phyloP scores from a whole-genome alignment of 129 eudicot genomes.

The Heracleum sosnowskyi region DNA sequence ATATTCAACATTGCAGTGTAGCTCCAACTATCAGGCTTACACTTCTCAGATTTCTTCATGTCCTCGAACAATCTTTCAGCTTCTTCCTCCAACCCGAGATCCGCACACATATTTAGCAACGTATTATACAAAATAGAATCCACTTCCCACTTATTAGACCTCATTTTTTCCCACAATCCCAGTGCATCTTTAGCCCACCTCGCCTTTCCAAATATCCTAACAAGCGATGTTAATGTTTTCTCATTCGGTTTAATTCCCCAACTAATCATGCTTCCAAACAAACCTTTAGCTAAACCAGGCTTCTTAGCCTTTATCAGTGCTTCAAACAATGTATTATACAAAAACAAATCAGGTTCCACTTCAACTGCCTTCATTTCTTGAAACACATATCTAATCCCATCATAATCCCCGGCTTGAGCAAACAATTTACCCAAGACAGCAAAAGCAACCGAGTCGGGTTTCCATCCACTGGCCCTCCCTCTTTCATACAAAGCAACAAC shows the following conservation, averaged over 20 bases:
- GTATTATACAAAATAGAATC: conserved; percentile 46
- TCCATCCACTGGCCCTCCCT: conserved; percentile 64
- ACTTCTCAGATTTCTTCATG: conserved; percentile 33
- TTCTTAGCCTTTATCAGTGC: conserved; percentile 59
- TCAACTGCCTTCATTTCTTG: conserved; percentile 51
- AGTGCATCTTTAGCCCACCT: conserved; percentile 54
- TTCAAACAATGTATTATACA: conserved; percentile 49
- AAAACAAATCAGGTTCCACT: conserved; percentile 47
- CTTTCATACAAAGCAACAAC: conserved; percentile 54
- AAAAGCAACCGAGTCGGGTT: conserved; percentile 47
- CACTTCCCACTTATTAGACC: conserved; percentile 43
- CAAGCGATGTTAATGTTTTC: conserved; percentile 41
- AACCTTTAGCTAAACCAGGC: conserved; percentile 45
- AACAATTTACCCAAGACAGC: conserved; percentile 52
- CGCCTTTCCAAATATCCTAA: conserved; percentile 45
- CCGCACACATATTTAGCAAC: conserved; percentile 64
- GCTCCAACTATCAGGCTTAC: conserved; percentile 52
- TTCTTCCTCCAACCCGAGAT: conserved; percentile 56
- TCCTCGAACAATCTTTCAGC: conserved; percentile 52
- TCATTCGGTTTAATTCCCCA: conserved; percentile 40
- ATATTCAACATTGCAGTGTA: conserved; percentile 60
- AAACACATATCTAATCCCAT: conserved; percentile 53
- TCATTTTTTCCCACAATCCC: conserved; percentile 49
- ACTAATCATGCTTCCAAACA: conserved; percentile 47
- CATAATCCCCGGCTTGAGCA: conserved; percentile 61